A percentile compares a stretch with the other conserved stretches of the same genome.
Conservation (phyloP, 352 stramenopile species). For the Salisapilia sapeloensis region DNA sequence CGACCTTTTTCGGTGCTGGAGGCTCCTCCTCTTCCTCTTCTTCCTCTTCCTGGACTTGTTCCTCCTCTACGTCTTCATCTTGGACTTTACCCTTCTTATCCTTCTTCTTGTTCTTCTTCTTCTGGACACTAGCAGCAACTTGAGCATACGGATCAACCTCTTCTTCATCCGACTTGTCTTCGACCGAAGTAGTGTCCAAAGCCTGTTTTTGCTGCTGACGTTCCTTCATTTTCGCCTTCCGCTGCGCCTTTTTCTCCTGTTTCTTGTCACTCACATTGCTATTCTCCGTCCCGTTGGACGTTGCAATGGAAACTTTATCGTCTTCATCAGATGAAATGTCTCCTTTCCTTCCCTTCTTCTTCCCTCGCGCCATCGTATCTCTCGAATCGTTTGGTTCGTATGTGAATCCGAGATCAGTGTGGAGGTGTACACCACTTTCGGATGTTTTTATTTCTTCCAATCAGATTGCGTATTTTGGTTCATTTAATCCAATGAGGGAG, state of each 20-base stretch:
- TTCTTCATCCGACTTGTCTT: conserved; percentile 13
- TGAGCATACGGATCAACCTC: conserved; percentile 34
- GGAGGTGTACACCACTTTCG: too few species aligned
- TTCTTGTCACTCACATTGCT: conserved; percentile 10
- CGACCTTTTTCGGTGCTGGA: conserved; percentile 15
- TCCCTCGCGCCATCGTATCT: conserved; percentile 39
- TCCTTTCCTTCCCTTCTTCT: conserved; percentile 62
- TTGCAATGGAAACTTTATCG: conserved; percentile 6
- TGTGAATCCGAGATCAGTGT: too few species aligned
- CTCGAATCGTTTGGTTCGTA: too few species aligned
- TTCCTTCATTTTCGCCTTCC: conserved; percentile 58
- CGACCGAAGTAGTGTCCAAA: not conserved
- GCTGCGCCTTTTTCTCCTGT: conserved; percentile 57
- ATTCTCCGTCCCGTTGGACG: conserved; percentile 8
- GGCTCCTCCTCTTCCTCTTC: conserved; percentile 15
- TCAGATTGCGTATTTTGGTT: too few species aligned
- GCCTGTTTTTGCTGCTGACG: conserved; percentile 30
- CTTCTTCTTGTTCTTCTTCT: conserved; percentile 71
- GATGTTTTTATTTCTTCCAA: too few species aligned
- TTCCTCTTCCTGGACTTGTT: conserved; percentile 11
- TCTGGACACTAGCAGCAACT: conserved; percentile 24
- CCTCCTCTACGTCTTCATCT: conserved; percentile 19
- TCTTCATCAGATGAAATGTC: conserved; percentile 67
- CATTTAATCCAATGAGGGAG: too few species aligned
- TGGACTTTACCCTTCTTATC: conserved; percentile 35